These are phyloP conservation scores for Sporothrix brunneoviolacea DNA, from an alignment of 2,329 filamentous ascomycete species.

Conservation along the genomic window DNA sequence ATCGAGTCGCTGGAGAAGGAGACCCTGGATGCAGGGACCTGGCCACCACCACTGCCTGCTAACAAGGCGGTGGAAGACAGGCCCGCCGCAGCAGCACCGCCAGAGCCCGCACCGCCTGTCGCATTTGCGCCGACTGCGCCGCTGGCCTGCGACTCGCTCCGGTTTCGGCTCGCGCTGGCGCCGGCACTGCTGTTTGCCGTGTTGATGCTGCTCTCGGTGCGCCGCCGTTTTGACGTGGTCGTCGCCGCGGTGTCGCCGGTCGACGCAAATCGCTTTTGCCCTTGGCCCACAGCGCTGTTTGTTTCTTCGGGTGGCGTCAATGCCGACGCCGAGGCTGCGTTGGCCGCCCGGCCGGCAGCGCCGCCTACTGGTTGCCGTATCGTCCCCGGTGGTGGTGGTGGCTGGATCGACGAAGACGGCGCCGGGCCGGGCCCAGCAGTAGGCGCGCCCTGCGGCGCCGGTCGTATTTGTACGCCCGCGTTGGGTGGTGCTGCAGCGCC, in stretches of 20 bases:
- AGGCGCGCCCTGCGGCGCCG: not conserved
- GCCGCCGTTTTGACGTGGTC: slow-evolving; percentile 29
- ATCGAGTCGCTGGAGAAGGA: too few relatives aligned
- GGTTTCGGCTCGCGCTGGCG: slow-evolving; percentile 2
- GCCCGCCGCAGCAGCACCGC: too few relatives aligned
- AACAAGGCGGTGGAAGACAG: too few relatives aligned
- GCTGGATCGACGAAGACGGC: not conserved
- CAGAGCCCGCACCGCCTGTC: too few relatives aligned
- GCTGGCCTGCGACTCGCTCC: not conserved
- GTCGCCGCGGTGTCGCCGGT: slow-evolving; percentile 12
- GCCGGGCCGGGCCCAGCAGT: not conserved
- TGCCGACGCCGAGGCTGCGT: slow-evolving; percentile 29
- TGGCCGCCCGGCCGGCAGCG: slow-evolving; percentile 1
- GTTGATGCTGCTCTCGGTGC: slow-evolving; percentile 24
- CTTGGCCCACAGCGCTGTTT: slow-evolving; percentile 5
- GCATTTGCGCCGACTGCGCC: too few relatives aligned
- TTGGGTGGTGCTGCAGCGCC: not conserved
- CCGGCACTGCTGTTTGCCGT: slow-evolving; percentile 13
- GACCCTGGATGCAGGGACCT: too few relatives aligned
- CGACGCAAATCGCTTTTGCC: slow-evolving; percentile 35
- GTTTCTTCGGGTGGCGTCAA: slow-evolving; percentile 51
- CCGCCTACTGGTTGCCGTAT: slow-evolving; percentile 6
- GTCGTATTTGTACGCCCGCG: slow-evolving; percentile 4
- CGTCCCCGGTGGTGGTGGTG: not conserved
- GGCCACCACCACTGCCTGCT: too few relatives aligned